Evolutionary conservation across 495 filamentous ascomycete genomes (phyloP).

Genomic region (Friedmanniomyces simplex): DNA sequence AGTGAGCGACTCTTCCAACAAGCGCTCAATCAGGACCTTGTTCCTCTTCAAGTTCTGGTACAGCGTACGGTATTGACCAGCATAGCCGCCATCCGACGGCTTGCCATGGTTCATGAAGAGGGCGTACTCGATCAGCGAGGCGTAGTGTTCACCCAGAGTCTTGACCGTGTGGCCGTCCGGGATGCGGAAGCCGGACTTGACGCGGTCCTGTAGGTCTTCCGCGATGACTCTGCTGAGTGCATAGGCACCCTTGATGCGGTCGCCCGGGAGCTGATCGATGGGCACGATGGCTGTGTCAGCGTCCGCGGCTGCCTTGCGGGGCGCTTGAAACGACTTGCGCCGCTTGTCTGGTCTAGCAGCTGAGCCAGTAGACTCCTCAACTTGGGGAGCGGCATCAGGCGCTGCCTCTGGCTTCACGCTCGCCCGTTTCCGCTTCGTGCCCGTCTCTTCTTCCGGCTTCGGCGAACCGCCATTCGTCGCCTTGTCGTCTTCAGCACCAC

Average conservation of each 20-base stretch:
- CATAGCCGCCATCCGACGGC: conserved; percentile 44
- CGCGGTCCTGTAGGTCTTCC: conserved; percentile 40
- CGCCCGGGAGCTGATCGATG: conserved; percentile 26
- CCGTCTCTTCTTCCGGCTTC: not conserved
- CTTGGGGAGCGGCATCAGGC: not conserved
- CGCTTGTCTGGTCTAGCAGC: conserved; percentile 12
- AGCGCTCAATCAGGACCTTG: conserved; percentile 58
- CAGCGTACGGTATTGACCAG: conserved; percentile 51
- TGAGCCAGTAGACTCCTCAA: not conserved
- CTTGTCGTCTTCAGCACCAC: conserved; percentile 33
- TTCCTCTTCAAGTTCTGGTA: conserved; percentile 81
- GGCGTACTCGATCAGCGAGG: conserved; percentile 65
- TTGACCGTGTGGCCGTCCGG: conserved; percentile 43
- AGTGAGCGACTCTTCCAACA: conserved; percentile 59
- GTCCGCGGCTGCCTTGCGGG: not conserved
- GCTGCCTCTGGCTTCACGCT: not conserved
- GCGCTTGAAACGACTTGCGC: conserved; percentile 13
- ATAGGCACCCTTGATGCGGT: conserved; percentile 41
- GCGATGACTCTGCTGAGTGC: conserved; percentile 46
- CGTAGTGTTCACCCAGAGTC: conserved; percentile 45
- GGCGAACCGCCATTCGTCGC: conserved; percentile 26
- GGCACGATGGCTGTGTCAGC: conserved; percentile 14
- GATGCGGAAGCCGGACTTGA: conserved; percentile 43
- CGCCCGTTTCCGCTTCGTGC: conserved; percentile 12
- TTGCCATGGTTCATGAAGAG: conserved; percentile 47